Evolutionary conservation across 805 yeast genomes (phyloP).

Genomic region (Nakazawaea peltata): DNA sequence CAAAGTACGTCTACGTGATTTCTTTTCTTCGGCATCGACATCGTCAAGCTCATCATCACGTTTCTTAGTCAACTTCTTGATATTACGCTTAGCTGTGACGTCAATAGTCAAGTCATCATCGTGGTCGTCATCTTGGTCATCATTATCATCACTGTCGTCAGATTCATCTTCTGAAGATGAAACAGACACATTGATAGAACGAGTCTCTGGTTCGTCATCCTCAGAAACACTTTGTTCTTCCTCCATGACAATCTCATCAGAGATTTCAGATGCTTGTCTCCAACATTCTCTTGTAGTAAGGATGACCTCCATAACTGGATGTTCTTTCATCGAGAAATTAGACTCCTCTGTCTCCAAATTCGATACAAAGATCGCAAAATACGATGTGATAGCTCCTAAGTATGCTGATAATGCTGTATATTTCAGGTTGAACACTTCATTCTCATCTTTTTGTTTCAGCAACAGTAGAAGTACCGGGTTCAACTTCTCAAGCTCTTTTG

Average conservation of each 20-base stretch:
- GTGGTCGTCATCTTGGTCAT: conserved; percentile 10
- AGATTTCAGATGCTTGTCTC: conserved; percentile 68
- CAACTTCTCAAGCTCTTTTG: conserved; percentile 47
- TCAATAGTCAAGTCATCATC: conserved; percentile 39
- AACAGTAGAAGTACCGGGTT: conserved; percentile 34
- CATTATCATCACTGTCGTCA: conserved; percentile 14
- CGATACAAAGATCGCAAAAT: conserved; percentile 66
- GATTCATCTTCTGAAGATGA: conserved; percentile 18
- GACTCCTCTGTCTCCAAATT: conserved; percentile 44
- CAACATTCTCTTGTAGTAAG: conserved; percentile 79
- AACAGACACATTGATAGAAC: conserved; percentile 10
- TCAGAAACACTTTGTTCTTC: conserved; percentile 11
- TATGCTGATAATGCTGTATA: conserved; percentile 69
- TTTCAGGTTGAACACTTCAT: conserved; percentile 40
- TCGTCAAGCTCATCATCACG: conserved; percentile 67
- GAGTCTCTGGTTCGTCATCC: conserved; percentile 17
- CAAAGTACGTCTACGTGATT: conserved; percentile 67
- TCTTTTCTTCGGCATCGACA: conserved; percentile 82
- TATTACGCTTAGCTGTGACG: conserved; percentile 42
- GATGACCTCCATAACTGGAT: conserved; percentile 83
- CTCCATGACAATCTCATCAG: conserved; percentile 22
- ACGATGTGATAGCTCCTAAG: conserved; percentile 68
- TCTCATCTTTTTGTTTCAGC: conserved; percentile 15
- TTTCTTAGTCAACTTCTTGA: conserved; percentile 29
- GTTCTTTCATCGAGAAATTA: conserved; percentile 61